Evolutionary conservation across 352 stramenopile genomes (phyloP), one percentile per base, ranked within the genome.

Genomic region (Pythium aristosporum): DNA sequence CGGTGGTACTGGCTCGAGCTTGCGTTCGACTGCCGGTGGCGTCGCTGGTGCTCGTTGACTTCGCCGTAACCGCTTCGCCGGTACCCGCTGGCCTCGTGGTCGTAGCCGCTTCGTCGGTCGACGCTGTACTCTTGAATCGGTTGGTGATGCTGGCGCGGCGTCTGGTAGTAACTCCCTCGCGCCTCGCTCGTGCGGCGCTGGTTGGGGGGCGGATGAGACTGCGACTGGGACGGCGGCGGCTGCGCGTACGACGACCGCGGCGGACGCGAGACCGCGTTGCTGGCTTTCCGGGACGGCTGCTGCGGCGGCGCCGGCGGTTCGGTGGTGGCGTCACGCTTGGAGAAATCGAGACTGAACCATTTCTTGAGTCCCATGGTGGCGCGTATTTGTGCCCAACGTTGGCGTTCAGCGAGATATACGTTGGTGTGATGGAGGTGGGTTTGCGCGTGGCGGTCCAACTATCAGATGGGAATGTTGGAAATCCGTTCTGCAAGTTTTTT

Each of bases 311-410:
- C 30, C 54, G 59, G 60, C 47, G 47, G 54, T 4, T 20, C 48
- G 21, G 34, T 37, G 50, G 21, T 39, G 42, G 49, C 47, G 43
- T 56, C 54, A 32, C 49, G 60, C 56, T 63, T 68, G 28, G 76
- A 78, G 63, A 85, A 73, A 58, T 80, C 75, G 44, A 82, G 61
- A 25, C 67, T 74, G 54, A 88, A 68, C 79, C 79, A 87, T 56
- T 86, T 77, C 69, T 85, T 90, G 21, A 90, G 67, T 5, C 79
- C 81, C 81, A 90, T 90, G 23, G 13, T 53, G 28, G 25, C 25
- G 25, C 25, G 25, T 30, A 30, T 30, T 30, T 30, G 25, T 30
- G 25, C 25, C 34, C 34, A 39, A 39, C 34, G 34, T 39, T 39
- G 34, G 34, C 34, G 34, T n/a, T 11, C 18, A 48, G 18, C 49